These are phyloP conservation scores for Zarea fungicola DNA, from an alignment of 2,329 filamentous ascomycete species.

Conservation along the genomic window DNA sequence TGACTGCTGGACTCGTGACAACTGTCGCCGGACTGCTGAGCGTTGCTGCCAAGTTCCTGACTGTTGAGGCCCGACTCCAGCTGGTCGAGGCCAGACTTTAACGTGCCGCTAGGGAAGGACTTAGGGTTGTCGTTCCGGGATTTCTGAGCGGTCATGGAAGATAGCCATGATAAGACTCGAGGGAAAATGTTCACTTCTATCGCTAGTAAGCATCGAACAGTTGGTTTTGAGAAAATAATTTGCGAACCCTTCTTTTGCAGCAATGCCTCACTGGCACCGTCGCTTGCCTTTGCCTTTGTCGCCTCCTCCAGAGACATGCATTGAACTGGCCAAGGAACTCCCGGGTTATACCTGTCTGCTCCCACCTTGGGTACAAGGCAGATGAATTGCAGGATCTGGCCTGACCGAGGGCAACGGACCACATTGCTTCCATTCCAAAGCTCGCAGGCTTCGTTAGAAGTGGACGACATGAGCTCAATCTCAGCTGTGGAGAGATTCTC, in stretches of 20 bases:
- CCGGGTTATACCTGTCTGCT: neutral
- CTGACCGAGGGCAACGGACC: conserved; percentile 19
- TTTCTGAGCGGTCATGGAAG: neutral
- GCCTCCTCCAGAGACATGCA: neutral
- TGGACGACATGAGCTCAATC: conserved; percentile 40
- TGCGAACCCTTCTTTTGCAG: neutral
- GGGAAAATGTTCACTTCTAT: neutral
- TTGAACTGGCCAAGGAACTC: conserved; percentile 8
- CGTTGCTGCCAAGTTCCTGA: neutral
- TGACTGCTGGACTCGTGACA: neutral
- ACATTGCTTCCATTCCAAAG: conserved; percentile 38
- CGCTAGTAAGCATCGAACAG: neutral
- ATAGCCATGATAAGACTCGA: neutral
- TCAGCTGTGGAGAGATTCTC: conserved; percentile 37
- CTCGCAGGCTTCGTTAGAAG: conserved; percentile 39
- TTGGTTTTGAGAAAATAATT: neutral
- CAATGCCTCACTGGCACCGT: neutral
- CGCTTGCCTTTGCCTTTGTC: neutral
- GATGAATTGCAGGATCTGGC: conserved; percentile 17
- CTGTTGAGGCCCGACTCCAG: neutral
- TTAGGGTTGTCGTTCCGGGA: neutral
- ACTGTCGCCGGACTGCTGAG: neutral
- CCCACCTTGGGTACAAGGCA: conserved; percentile 9
- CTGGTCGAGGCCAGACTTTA: no score
- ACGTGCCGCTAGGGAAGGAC: no score